phyloP scores from a whole-genome alignment of 192 early-diverging fungal species.

The Umbelopsis sp. region DNA sequence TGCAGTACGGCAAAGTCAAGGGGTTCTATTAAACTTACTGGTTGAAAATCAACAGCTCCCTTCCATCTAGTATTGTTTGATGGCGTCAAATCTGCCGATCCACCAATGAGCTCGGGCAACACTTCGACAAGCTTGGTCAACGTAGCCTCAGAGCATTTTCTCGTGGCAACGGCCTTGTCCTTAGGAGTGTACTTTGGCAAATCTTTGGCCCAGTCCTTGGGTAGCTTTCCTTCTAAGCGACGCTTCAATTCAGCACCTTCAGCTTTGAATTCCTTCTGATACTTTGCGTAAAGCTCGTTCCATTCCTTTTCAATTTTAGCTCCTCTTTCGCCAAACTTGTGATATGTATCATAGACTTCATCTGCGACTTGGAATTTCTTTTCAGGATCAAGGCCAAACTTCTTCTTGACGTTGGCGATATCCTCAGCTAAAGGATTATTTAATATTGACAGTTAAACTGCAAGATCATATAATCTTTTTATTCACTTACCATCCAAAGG shows the following conservation, averaged over 20 bases:
- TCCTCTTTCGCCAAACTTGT: constrained; percentile 59
- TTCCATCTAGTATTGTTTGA: constrained; percentile 96
- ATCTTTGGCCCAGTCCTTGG: constrained; percentile 63
- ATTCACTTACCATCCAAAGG: constrained; percentile 58
- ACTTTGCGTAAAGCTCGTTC: constrained; percentile 69
- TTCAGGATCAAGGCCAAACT: constrained; percentile 82
- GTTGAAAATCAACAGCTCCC: constrained; percentile 88
- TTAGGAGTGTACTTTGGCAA: constrained; percentile 79
- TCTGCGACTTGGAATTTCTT: constrained; percentile 75
- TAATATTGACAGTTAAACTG: not conserved
- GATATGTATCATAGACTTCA: constrained; percentile 56
- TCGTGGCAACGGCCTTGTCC: constrained; percentile 77
- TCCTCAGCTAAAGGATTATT: constrained; percentile 54
- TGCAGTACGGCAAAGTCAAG: not conserved
- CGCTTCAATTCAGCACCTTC: constrained; percentile 71
- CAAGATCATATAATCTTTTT: not conserved
- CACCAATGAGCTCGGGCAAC: constrained; percentile 86
- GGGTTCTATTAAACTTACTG: constrained; percentile 27
- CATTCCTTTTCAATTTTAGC: constrained; percentile 70
- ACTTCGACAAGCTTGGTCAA: constrained; percentile 77
- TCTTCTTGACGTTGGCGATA: constrained; percentile 77
- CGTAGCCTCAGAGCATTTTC: constrained; percentile 84
- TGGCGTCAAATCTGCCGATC: constrained; percentile 93
- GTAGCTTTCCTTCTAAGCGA: constrained; percentile 70
- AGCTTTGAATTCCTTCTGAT: constrained; percentile 66